Evolutionary conservation across 768 basidiomycete species (phyloP).

Genomic region (Boletellus ananas): DNA sequence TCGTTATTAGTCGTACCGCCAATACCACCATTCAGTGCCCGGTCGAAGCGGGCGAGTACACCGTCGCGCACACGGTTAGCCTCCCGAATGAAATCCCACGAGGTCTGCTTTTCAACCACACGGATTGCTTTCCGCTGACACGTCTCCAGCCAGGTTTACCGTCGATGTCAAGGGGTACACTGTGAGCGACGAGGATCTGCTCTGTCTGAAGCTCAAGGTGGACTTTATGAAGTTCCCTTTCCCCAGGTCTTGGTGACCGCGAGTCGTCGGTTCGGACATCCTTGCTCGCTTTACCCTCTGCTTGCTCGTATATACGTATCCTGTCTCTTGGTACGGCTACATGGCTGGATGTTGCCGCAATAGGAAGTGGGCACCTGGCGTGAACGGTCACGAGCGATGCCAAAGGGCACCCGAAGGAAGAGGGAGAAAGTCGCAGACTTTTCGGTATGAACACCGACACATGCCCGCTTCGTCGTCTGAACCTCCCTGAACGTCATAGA

Average conservation of each 20-base stretch:
- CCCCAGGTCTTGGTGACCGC: constrained; percentile 24
- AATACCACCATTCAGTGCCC: constrained; percentile 84
- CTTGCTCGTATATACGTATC: constrained; percentile 4
- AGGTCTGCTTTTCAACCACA: constrained; percentile 39
- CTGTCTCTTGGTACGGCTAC: not conserved
- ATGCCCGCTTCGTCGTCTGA: not conserved
- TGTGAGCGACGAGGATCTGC: constrained; percentile 63
- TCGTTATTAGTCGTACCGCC: constrained; percentile 54
- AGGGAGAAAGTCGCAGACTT: constrained; percentile 90
- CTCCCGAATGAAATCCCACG: constrained; percentile 90
- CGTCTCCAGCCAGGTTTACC: constrained; percentile 70
- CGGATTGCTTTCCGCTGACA: constrained; percentile 1
- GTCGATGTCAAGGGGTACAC: constrained; percentile 71
- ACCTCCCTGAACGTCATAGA: constrained; percentile 44
- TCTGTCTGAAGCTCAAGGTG: constrained; percentile 77
- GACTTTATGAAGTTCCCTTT: constrained; percentile 59
- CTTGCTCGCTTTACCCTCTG: not conserved
- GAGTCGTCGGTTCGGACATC: not conserved
- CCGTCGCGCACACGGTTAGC: constrained; percentile 76
- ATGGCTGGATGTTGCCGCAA: not conserved
- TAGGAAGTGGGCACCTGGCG: constrained; percentile 1
- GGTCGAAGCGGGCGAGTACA: constrained; percentile 64
- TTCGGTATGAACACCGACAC: constrained; percentile 42
- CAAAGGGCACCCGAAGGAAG: constrained; percentile 82
- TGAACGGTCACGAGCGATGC: constrained; percentile 58